phyloP scores from a whole-genome alignment of 2,329 filamentous ascomycete species.

The Botryosphaeria dothidea region DNA sequence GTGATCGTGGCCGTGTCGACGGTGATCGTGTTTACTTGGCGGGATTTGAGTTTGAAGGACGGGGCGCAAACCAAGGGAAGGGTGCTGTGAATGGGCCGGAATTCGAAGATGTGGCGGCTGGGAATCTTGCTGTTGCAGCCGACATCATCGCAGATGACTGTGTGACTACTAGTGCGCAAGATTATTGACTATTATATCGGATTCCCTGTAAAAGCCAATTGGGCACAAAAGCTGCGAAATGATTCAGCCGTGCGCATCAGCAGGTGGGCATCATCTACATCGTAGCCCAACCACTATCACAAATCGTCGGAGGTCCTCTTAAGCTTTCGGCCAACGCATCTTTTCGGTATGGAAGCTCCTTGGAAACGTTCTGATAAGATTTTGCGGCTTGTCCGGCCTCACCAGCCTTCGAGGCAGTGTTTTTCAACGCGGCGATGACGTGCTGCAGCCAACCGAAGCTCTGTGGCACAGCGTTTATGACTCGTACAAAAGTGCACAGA shows the following conservation, averaged over 20 bases:
- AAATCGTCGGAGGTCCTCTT: background rate
- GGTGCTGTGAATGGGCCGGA: background rate
- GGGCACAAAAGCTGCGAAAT: background rate
- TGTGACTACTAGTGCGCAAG: background rate
- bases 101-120: background rate
- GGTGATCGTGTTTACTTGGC: background rate
- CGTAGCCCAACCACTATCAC: background rate
- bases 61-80: background rate
- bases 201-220: background rate
- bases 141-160: background rate
- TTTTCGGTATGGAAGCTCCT: background rate
- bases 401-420: background rate
- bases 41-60: background rate
- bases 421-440: background rate
- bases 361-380: background rate
- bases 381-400: background rate
- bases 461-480: background rate
- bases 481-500: background rate
- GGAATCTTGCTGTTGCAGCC: background rate
- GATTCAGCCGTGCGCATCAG: background rate
- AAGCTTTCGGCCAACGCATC: background rate
- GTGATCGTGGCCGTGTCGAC: background rate
- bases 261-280: background rate
- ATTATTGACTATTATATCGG: background rate
- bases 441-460: background rate